These are phyloP conservation scores for Phytophthora pluvialis DNA, from an alignment of 352 stramenopile genomes.

Conservation along the genomic window DNA sequence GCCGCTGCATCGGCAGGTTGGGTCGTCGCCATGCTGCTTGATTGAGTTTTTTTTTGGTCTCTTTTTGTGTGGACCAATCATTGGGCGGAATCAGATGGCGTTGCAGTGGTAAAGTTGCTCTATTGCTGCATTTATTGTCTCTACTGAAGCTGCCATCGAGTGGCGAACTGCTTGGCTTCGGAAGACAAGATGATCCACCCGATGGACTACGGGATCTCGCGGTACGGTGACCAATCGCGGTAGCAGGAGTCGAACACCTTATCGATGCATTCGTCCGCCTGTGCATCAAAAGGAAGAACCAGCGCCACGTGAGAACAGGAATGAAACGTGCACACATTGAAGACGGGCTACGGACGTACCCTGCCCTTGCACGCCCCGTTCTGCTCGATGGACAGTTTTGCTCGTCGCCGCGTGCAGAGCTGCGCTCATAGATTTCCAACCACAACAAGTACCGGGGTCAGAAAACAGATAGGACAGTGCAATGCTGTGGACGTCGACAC, in stretches of 20 bases:
- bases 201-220: slow-evolving; percentile 71
- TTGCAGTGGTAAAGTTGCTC: slow-evolving; percentile 14
- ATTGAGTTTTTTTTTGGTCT: slow-evolving; percentile 7
- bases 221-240: slow-evolving; percentile 81
- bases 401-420: slow-evolving; percentile 90
- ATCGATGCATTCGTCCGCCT: slow-evolving; percentile 88
- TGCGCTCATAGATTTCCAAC: slow-evolving; percentile 18
- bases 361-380: slow-evolving; percentile 82
- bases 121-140: slow-evolving; percentile 15
- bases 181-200: neutral
- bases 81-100: slow-evolving; percentile 13
- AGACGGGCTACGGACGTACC: slow-evolving; percentile 32
- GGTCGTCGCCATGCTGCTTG: slow-evolving; percentile 15
- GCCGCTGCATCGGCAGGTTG: slow-evolving; percentile 10
- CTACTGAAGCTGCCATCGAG: slow-evolving; percentile 5
- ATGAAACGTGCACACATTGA: neutral
- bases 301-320: neutral
- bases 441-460: slow-evolving; percentile 5
- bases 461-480: neutral
- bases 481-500: neutral
- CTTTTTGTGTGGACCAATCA: slow-evolving; percentile 29
- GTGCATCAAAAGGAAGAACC: slow-evolving; percentile 2
- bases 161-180: neutral
- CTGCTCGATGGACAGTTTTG: slow-evolving; percentile 84
- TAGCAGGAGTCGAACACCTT: slow-evolving; percentile 89